Evolutionary conservation across 768 basidiomycete genomes (phyloP).

Genomic region (Naematelia aurantialba): DNA sequence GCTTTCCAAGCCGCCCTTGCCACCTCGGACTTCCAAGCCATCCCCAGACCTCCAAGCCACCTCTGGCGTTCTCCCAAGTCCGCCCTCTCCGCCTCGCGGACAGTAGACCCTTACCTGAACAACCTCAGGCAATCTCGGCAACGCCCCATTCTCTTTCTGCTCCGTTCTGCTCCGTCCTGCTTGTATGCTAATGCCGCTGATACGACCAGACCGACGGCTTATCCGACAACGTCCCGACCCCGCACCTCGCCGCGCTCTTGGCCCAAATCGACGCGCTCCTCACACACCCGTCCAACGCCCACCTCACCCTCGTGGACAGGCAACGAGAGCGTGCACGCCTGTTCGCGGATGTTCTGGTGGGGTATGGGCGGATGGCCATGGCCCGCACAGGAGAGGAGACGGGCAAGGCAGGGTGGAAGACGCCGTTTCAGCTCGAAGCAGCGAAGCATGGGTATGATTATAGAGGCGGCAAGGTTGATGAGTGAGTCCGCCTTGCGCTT

Average conservation of each 20-base stretch:
- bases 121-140: no score
- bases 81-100: no score
- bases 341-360: constrained; percentile 47
- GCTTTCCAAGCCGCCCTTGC: no score
- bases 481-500: constrained; percentile 33
- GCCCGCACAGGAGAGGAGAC: constrained; percentile 37
- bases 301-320: constrained; percentile 33
- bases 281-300: constrained; percentile 32
- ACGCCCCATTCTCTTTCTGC: no score
- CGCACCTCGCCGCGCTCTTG: constrained; percentile 39
- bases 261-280: constrained; percentile 30
- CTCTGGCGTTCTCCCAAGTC: no score
- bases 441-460: constrained; percentile 39
- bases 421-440: constrained; percentile 50
- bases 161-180: no score
- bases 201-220: constrained; percentile 47
- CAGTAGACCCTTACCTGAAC: no score
- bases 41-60: no score
- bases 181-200: no score
- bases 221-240: constrained; percentile 46
- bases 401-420: constrained; percentile 39
- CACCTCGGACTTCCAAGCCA: no score
- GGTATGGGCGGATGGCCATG: constrained; percentile 48
- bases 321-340: constrained; percentile 34
- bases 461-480: constrained; percentile 50